Percentiles rank a stretch among this genome's conserved stretches.
Evolutionary conservation across 2,329 filamentous ascomycete genomes (phyloP).

Genomic region (Cyphellophora attinorum): DNA sequence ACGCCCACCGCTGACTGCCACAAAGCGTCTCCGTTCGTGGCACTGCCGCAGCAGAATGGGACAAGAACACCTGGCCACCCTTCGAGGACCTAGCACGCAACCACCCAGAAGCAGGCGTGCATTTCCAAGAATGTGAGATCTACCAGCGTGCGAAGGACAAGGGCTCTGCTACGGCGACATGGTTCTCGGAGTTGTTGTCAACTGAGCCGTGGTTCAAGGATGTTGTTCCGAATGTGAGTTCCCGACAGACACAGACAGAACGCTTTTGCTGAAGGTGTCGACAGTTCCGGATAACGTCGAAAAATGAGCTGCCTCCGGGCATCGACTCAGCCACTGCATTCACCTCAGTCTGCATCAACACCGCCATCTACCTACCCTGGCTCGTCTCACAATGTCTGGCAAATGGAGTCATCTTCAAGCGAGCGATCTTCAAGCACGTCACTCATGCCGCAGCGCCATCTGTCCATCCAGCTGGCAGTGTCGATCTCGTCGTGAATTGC

Average conservation of each 20-base stretch:
- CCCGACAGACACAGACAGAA: background rate
- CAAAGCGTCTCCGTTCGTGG: slow-evolving; percentile 20
- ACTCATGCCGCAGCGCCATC: slow-evolving; percentile 54
- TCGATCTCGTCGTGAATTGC: slow-evolving; percentile 67
- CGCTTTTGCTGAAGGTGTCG: background rate
- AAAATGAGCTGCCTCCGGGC: slow-evolving; percentile 5
- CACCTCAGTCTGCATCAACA: slow-evolving; percentile 84
- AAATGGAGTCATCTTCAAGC: slow-evolving; percentile 59
- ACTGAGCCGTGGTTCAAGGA: slow-evolving; percentile 64
- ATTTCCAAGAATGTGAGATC: slow-evolving; percentile 48
- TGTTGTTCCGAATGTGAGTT: slow-evolving; percentile 55
- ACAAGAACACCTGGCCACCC: slow-evolving; percentile 50
- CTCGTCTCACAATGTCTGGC: slow-evolving; percentile 68
- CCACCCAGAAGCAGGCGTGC: slow-evolving; percentile 60
- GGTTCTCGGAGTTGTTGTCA: slow-evolving; percentile 58
- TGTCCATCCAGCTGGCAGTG: slow-evolving; percentile 53
- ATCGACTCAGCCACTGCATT: slow-evolving; percentile 66
- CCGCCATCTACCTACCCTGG: slow-evolving; percentile 76
- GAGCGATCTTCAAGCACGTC: slow-evolving; percentile 60
- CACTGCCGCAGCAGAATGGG: slow-evolving; percentile 35
- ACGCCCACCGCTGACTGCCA: slow-evolving; percentile 1
- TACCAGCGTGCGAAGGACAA: slow-evolving; percentile 58
- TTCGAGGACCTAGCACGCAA: slow-evolving; percentile 46
- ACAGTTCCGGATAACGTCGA: slow-evolving; percentile 35
- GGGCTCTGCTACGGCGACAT: slow-evolving; percentile 37